Evolutionary conservation across 1,284 basidiomycete genomes (phyloP).

Genomic region (Malassezia vespertilionis): DNA sequence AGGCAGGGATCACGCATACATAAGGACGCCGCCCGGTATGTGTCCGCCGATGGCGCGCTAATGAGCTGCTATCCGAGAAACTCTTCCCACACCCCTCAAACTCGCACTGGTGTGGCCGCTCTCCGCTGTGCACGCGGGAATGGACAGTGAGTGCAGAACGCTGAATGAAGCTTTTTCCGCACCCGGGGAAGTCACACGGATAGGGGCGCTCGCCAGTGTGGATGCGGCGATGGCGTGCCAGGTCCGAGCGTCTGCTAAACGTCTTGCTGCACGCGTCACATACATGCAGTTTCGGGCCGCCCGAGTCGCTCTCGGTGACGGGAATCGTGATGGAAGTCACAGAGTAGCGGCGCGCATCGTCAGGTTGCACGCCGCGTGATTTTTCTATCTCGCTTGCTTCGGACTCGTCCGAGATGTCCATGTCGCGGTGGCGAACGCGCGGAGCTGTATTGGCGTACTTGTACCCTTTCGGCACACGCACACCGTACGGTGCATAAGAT

Average conservation of each 20-base stretch:
- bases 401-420: slow-evolving; percentile 12
- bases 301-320: slow-evolving; percentile 39
- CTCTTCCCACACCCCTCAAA: slow-evolving; percentile 55
- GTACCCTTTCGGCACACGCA: too few species aligned
- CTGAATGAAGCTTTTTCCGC: slow-evolving; percentile 46
- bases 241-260: slow-evolving; percentile 42
- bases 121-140: slow-evolving; percentile 72
- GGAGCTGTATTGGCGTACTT: slow-evolving; percentile 1
- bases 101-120: slow-evolving; percentile 69
- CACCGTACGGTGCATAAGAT: too few species aligned
- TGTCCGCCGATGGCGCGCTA: slow-evolving; percentile 60
- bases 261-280: slow-evolving; percentile 44
- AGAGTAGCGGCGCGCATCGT: slow-evolving; percentile 12
- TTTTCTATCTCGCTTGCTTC: slow-evolving; percentile 11
- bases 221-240: slow-evolving; percentile 61
- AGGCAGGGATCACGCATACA: slow-evolving; percentile 42
- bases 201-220: slow-evolving; percentile 80
- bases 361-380: background rate
- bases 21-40: slow-evolving; percentile 53
- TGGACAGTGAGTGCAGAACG: slow-evolving; percentile 65
- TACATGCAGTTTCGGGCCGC: slow-evolving; percentile 44
- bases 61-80: slow-evolving; percentile 54
- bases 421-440: background rate
- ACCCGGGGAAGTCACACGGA: slow-evolving; percentile 51
- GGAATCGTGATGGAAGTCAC: slow-evolving; percentile 16